These are phyloP conservation scores for Pogostemon cablin DNA, from an alignment of 257 asterid species.

Conservation along the genomic window DNA sequence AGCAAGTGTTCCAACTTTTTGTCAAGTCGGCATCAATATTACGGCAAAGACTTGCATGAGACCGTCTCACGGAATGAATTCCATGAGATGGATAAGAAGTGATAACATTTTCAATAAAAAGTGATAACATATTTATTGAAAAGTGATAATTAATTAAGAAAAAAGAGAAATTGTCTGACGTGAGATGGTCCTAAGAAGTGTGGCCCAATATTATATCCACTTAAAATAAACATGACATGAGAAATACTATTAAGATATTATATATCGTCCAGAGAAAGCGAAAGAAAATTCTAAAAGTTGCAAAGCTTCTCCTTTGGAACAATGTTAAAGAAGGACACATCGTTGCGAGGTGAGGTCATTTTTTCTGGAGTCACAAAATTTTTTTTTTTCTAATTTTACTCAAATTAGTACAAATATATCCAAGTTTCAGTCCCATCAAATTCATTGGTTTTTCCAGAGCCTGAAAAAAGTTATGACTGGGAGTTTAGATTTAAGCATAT, in stretches of 20 bases:
- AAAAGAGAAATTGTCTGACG: too few species aligned
- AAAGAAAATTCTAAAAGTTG: neutral
- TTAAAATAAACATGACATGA: too few species aligned
- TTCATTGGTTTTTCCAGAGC: neutral
- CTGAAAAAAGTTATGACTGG: neutral
- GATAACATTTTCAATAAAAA: too few species aligned
- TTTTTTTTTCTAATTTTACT: too few species aligned
- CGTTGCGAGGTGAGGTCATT: constrained; percentile 1
- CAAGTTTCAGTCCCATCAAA: constrained; percentile 10
- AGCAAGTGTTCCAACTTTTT: neutral
- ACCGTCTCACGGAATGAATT: too few species aligned
- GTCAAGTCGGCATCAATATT: neutral
- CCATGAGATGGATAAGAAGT: too few species aligned
- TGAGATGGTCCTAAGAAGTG: too few species aligned
- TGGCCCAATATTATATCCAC: too few species aligned
- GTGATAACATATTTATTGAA: too few species aligned
- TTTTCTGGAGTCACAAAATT: neutral
- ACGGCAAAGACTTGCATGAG: too few species aligned
- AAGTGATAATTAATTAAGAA: too few species aligned
- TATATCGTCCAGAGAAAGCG: neutral
- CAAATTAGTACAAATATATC: neutral
- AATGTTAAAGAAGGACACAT: neutral
- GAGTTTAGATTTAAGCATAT: neutral
- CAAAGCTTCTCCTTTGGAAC: neutral
- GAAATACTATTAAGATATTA: too few species aligned